Percentiles rank a stretch among this genome's conserved stretches.
Conservation (phyloP, 352 stramenopile genomes). For the Globisporangium polare region DNA sequence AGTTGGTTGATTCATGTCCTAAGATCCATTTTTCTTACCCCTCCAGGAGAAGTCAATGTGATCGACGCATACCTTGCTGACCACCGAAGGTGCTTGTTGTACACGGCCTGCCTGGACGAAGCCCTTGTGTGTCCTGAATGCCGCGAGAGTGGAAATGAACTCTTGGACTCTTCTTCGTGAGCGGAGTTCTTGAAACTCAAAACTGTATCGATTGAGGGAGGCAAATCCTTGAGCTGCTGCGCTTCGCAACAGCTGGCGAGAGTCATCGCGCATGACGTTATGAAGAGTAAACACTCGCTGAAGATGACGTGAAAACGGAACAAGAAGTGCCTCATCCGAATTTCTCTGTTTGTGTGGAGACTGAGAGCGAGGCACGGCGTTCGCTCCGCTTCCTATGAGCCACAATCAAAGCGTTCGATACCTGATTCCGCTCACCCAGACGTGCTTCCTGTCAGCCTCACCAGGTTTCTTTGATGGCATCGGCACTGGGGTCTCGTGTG, state of each 20-base stretch:
- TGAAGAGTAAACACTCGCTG: background rate
- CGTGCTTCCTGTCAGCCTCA: too few species aligned
- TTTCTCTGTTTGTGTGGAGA: too few species aligned
- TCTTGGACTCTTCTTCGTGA: background rate
- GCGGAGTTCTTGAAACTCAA: background rate
- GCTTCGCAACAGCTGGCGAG: background rate
- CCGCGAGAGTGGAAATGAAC: background rate
- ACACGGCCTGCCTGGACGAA: slow-evolving; percentile 29
- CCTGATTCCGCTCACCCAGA: too few species aligned
- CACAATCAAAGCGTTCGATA: too few species aligned
- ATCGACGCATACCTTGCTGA: background rate
- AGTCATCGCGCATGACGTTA: background rate
- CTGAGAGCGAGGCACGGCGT: too few species aligned
- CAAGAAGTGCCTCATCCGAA: too few species aligned
- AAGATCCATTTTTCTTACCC: background rate
- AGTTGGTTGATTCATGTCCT: background rate
- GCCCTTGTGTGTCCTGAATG: background rate
- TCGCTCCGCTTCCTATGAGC: too few species aligned
- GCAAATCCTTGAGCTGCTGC: background rate
- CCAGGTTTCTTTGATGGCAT: too few species aligned
- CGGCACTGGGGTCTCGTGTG: too few species aligned
- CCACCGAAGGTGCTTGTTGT: background rate
- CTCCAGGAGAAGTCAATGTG: background rate
- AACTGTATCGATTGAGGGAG: background rate
- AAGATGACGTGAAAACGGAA: background rate